phyloP scores from a whole-genome alignment of 2,329 filamentous ascomycete genomes.

The Metarhizium anisopliae region DNA sequence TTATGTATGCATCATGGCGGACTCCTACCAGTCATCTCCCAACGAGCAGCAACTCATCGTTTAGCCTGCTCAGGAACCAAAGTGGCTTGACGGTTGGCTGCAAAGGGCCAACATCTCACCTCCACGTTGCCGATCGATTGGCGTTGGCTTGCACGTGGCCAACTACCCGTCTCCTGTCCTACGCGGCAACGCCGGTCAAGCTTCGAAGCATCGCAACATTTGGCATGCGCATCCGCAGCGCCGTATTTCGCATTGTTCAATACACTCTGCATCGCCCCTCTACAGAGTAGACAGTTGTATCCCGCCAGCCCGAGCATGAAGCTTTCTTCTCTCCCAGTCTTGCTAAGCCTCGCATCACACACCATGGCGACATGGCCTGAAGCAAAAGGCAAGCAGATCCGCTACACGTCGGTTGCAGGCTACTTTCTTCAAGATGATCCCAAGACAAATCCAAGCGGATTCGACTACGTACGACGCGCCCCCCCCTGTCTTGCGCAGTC shows the following conservation, averaged over 20 bases:
- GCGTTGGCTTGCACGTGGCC: background rate
- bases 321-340: conserved; percentile 16
- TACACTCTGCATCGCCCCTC: background rate
- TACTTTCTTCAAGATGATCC: conserved; percentile 57
- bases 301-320: conserved; percentile 19
- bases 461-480: conserved; percentile 50
- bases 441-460: conserved; percentile 43
- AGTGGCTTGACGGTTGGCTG: background rate
- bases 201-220: too few relatives aligned
- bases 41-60: too few relatives aligned
- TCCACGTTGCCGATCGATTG: conserved; percentile 4
- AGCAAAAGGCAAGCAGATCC: conserved; percentile 33
- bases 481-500: background rate
- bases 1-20: background rate
- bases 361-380: conserved; percentile 21
- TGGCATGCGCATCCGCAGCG: too few relatives aligned
- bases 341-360: conserved; percentile 19
- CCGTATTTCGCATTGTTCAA: background rate
- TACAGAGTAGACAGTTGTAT: background rate
- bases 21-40: background rate
- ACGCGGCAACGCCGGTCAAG: too few relatives aligned
- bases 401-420: conserved; percentile 51
- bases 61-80: background rate
- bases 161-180: too few relatives aligned
- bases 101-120: background rate